phyloP scores from a whole-genome alignment of 2,329 filamentous ascomycete species.

The Sphaerostilbella broomeana region DNA sequence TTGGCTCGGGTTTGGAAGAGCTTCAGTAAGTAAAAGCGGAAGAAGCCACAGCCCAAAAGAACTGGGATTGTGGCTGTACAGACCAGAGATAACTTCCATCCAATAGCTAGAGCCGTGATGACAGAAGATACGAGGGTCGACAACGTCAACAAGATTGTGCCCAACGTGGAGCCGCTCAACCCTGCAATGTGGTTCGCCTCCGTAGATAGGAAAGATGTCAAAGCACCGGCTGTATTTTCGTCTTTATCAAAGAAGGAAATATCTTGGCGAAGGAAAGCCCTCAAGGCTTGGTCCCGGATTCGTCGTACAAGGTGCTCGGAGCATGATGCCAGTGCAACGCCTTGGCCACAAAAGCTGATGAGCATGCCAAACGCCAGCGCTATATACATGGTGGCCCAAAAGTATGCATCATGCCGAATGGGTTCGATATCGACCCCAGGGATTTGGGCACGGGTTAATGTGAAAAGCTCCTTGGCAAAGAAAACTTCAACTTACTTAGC shows the following conservation, averaged over 20 bases:
- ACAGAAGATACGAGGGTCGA: conserved; percentile 76
- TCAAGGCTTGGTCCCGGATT: conserved; percentile 75
- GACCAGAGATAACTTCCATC: conserved; percentile 83
- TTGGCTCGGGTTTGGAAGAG: conserved; percentile 75
- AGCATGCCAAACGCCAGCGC: conserved; percentile 74
- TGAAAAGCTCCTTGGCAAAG: conserved; percentile 80
- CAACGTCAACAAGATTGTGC: conserved; percentile 72
- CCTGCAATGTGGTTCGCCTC: conserved; percentile 86
- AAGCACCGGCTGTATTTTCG: conserved; percentile 79
- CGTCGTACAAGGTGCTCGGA: conserved; percentile 82
- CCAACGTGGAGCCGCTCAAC: conserved; percentile 79
- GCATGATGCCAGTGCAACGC: conserved; percentile 71
- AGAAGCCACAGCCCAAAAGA: conserved; percentile 74
- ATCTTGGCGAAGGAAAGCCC: conserved; percentile 84
- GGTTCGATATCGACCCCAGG: conserved; percentile 43
- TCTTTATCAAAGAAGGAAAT: conserved; percentile 87
- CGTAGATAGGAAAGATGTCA: conserved; percentile 83
- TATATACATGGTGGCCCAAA: conserved; percentile 85
- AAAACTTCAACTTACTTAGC: conserved; percentile 46
- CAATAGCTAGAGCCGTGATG: conserved; percentile 62
- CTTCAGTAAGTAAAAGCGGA: conserved; percentile 78
- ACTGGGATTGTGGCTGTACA: conserved; percentile 73
- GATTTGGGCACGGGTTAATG: conserved; percentile 51
- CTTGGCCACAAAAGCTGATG: conserved; percentile 60
- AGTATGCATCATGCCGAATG: conserved; percentile 66